Conservation (phyloP, 2,329 filamentous ascomycete genomes). For the Colletotrichum sidae region DNA sequence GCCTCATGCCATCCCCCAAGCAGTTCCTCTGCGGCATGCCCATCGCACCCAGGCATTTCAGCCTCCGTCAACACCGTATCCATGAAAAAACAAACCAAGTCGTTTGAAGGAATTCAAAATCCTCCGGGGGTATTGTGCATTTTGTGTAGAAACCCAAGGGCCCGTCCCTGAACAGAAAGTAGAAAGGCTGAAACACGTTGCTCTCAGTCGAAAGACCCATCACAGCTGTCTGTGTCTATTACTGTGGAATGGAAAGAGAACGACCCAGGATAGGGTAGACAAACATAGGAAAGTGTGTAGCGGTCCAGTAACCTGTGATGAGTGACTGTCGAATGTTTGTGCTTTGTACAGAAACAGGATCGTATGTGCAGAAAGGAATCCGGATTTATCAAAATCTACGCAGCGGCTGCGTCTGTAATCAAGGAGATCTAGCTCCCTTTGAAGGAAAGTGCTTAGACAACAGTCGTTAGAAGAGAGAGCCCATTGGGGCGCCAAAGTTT, state of each 20-base stretch:
- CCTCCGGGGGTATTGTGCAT: constrained; percentile 38
- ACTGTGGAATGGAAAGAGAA: constrained; percentile 13
- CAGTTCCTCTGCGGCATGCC: background rate
- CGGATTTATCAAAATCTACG: constrained; percentile 21
- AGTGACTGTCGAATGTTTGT: constrained; percentile 19
- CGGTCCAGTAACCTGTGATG: constrained; percentile 6
- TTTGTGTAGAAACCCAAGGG: constrained; percentile 35
- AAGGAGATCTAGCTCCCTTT: constrained; percentile 16
- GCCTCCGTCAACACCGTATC: constrained; percentile 23
- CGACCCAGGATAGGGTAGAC: background rate
- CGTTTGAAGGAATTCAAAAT: constrained; percentile 27
- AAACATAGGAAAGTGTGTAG: constrained; percentile 26
- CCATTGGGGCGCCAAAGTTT: constrained; percentile 43
- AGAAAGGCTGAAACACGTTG: constrained; percentile 23
- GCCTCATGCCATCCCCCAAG: background rate
- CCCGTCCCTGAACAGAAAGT: constrained; percentile 25
- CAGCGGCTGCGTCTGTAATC: background rate
- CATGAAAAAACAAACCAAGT: constrained; percentile 32
- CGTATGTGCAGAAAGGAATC: constrained; percentile 31
- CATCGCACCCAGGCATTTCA: constrained; percentile 3
- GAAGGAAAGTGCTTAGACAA: background rate
- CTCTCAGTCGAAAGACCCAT: constrained; percentile 12
- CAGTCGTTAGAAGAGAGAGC: constrained; percentile 33
- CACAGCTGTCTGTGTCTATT: constrained; percentile 24
- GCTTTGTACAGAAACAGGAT: constrained; percentile 26